Evolutionary conservation across 305 asterid genomes (phyloP).

Genomic region (Solanum hybrid): DNA sequence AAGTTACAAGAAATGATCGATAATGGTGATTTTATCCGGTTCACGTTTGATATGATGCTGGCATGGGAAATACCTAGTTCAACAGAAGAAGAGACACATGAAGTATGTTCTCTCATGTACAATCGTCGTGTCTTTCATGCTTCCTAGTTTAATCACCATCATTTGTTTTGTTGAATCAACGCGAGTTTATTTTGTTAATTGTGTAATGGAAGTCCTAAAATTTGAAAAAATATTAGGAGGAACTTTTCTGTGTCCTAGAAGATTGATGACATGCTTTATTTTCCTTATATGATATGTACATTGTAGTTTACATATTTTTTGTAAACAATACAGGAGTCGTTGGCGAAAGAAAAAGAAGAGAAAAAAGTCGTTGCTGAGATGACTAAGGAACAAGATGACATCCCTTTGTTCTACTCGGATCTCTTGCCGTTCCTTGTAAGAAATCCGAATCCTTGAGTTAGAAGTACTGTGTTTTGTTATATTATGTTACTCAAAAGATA

Average conservation of each 20-base stretch:
- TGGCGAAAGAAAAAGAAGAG: constrained; percentile 63
- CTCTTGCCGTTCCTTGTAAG: constrained; percentile 91
- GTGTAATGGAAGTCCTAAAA: background rate
- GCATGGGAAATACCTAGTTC: constrained; percentile 78
- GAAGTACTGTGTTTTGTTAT: background rate
- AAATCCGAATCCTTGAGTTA: background rate
- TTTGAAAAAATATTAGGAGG: background rate
- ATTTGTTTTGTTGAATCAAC: background rate
- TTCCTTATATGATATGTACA: background rate
- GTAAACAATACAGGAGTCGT: constrained; percentile 33
- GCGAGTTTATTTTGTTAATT: constrained; percentile 10
- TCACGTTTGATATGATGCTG: constrained; percentile 84
- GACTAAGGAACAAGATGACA: constrained; percentile 43
- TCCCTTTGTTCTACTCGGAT: constrained; percentile 80
- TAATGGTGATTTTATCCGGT: constrained; percentile 54
- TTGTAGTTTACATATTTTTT: background rate
- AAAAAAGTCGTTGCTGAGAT: constrained; percentile 17
- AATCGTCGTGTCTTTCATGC: background rate
- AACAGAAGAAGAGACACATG: constrained; percentile 37
- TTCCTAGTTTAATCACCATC: background rate
- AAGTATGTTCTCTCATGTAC: background rate
- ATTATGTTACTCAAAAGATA: background rate
- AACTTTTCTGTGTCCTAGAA: background rate
- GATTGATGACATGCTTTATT: background rate
- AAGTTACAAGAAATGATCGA: constrained; percentile 36